Percentiles rank a stretch among this genome's conserved stretches.
phyloP scores from a whole-genome alignment of 1,139 yeast genomes.

The Insectozyma bohioensis region DNA sequence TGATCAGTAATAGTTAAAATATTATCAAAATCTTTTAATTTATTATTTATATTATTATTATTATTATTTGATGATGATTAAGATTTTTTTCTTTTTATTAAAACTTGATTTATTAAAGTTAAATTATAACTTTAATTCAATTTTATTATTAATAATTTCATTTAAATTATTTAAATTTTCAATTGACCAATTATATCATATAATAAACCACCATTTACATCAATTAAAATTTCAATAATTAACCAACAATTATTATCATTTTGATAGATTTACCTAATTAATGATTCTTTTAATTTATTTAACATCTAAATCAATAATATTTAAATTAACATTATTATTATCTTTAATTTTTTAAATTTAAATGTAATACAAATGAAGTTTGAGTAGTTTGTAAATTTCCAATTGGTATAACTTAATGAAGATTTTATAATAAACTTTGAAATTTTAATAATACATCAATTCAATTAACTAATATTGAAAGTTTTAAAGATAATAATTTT shows the following conservation, averaged over 20 bases:
- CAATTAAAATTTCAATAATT: slow-evolving; percentile 61
- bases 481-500: no score
- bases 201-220: slow-evolving; percentile 77
- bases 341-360: no score
- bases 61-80: slow-evolving; percentile 18
- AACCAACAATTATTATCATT: slow-evolving; percentile 50
- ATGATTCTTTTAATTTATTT: slow-evolving; percentile 14
- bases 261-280: no score
- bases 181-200: slow-evolving; percentile 58
- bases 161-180: slow-evolving; percentile 47
- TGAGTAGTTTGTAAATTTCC: no score
- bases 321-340: no score
- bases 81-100: slow-evolving; percentile 25
- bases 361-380: no score
- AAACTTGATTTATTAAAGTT: slow-evolving; percentile 54
- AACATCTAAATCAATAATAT: slow-evolving; percentile 45
- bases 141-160: slow-evolving; percentile 45
- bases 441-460: no score
- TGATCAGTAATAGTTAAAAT: slow-evolving; percentile 38
- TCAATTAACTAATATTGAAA: no score
- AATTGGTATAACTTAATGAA: no score
- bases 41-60: not conserved
- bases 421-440: no score
- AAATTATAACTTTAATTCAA: slow-evolving; percentile 54
- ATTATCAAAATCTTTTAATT: slow-evolving; percentile 32